Evolutionary conservation across 2,329 filamentous ascomycete genomes (phyloP).

Genomic region (Scleromitrula shiraiana): DNA sequence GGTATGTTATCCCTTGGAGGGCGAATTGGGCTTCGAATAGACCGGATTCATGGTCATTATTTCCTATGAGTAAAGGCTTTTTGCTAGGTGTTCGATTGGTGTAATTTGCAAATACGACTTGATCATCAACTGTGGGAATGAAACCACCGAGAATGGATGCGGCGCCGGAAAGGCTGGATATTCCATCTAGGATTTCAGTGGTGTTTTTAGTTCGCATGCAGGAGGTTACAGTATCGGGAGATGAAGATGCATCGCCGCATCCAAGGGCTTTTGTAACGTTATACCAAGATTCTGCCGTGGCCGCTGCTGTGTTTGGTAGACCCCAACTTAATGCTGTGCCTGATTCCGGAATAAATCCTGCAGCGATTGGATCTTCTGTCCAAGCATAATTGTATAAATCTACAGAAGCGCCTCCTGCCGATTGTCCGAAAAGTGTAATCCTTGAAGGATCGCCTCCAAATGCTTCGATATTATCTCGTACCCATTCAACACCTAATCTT

Average conservation of each 20-base stretch:
- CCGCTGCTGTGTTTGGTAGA: conserved; percentile 17
- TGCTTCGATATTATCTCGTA: conserved; percentile 47
- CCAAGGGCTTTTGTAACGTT: conserved; percentile 21
- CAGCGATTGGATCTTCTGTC: conserved; percentile 26
- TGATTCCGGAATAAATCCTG: conserved; percentile 28
- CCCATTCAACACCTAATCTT: conserved; percentile 50
- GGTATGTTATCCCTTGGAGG: conserved; percentile 14
- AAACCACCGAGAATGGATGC: conserved; percentile 19
- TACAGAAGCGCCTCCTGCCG: conserved; percentile 48
- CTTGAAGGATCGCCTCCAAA: conserved; percentile 52
- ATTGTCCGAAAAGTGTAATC: conserved; percentile 48
- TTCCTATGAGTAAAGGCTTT: conserved; percentile 28
- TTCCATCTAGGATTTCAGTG: conserved; percentile 12
- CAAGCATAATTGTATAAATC: conserved; percentile 30
- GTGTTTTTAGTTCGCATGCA: conserved; percentile 25
- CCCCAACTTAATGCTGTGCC: conserved; percentile 26
- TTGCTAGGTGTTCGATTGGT: conserved; percentile 15
- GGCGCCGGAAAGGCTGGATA: conserved; percentile 4
- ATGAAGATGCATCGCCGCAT: conserved; percentile 23
- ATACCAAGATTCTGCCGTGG: conserved; percentile 20
- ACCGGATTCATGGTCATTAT: conserved; percentile 30
- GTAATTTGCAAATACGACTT: conserved; percentile 26
- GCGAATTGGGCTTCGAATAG: conserved; percentile 24
- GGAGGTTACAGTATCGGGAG: conserved; percentile 17
- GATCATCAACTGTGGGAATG: conserved; percentile 24